A percentile compares a stretch with the other conserved stretches of the same genome.
Evolutionary conservation across 2,329 filamentous ascomycete genomes (phyloP).

Genomic region (Cladosporium sp.): DNA sequence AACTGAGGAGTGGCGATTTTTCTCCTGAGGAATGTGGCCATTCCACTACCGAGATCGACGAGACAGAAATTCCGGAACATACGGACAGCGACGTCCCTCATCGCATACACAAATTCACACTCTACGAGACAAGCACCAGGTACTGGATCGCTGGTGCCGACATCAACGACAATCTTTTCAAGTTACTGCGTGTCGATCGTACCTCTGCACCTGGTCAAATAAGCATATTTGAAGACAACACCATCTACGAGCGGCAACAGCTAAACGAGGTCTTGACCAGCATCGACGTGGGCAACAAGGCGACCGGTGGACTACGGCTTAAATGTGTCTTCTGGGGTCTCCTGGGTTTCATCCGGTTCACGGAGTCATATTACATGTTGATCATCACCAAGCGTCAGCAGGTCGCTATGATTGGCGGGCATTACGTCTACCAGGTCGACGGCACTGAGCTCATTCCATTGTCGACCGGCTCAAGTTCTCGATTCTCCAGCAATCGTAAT

Average conservation of each 20-base stretch:
- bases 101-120: constrained; percentile 90
- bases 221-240: constrained; percentile 89
- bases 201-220: constrained; percentile 78
- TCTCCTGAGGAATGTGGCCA: constrained; percentile 1
- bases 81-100: constrained; percentile 25
- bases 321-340: constrained; percentile 92
- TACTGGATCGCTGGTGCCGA: constrained; percentile 96
- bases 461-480: constrained; percentile 67
- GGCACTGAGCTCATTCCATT: constrained; percentile 89
- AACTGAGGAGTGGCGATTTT: constrained; percentile 23
- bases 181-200: constrained; percentile 92
- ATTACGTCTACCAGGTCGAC: constrained; percentile 94
- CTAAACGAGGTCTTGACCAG: constrained; percentile 92
- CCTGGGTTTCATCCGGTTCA: constrained; percentile 93
- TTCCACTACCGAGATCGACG: constrained; percentile 18
- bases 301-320: constrained; percentile 83
- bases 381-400: constrained; percentile 94
- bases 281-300: constrained; percentile 92
- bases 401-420: constrained; percentile 92
- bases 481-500: constrained; percentile 77
- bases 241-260: constrained; percentile 87
- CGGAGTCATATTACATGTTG: constrained; percentile 95
- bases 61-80: constrained; percentile 25
- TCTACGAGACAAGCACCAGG: constrained; percentile 90
- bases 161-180: constrained; percentile 82